A percentile compares a stretch with the other conserved stretches of the same genome.
phyloP scores from a whole-genome alignment of 169 alveolate genomes.

The Plasmodium ovale region DNA sequence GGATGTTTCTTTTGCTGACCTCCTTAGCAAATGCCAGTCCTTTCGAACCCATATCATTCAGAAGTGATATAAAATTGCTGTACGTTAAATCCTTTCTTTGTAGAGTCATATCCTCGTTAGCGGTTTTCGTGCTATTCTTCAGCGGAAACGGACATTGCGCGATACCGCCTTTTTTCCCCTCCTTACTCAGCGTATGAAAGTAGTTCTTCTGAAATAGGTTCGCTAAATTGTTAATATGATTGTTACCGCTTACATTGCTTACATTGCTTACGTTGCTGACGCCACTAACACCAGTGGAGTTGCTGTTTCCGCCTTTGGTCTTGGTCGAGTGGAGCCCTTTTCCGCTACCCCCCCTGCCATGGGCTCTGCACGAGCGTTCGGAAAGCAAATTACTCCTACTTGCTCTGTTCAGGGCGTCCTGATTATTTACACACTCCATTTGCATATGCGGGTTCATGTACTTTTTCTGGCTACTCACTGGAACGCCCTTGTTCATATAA shows the following conservation, averaged over 20 bases:
- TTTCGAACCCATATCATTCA: slow-evolving; percentile 2
- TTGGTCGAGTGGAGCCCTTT: too few species aligned
- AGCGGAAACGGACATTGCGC: neutral
- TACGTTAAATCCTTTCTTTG: neutral
- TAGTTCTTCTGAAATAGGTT: neutral
- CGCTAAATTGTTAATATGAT: neutral
- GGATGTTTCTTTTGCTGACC: neutral
- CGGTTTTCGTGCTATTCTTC: neutral
- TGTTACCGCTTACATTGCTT: too few species aligned
- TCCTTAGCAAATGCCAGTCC: neutral
- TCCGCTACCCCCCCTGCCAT: neutral
- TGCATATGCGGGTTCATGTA: neutral
- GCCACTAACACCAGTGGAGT: too few species aligned
- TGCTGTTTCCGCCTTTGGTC: too few species aligned
- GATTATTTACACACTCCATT: neutral
- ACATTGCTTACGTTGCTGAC: too few species aligned
- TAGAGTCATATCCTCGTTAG: neutral
- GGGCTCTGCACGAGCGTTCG: neutral
- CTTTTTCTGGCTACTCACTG: neutral
- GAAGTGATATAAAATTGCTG: neutral
- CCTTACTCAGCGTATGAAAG: neutral
- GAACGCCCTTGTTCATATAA: too few species aligned
- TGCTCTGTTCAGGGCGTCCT: neutral
- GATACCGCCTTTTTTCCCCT: neutral
- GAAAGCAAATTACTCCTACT: neutral